Conservation (phyloP, 805 yeast species). For the Crinitomyces ghanaensis region DNA sequence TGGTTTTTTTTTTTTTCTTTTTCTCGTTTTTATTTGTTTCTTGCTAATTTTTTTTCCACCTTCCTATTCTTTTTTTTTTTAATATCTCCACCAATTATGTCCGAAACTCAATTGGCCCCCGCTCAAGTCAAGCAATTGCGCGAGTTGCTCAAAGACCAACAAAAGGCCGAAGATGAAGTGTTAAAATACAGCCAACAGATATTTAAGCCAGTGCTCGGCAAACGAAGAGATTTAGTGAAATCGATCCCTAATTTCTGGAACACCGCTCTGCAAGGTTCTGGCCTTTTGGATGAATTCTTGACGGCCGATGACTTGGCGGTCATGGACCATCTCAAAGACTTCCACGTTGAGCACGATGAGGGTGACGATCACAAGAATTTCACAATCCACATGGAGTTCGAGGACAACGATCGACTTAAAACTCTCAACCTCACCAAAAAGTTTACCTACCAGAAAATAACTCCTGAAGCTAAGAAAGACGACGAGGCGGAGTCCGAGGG, state of each 20-base stretch:
- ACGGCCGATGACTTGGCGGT: conserved; percentile 52
- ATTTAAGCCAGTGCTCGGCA: conserved; percentile 45
- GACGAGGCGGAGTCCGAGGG: conserved; percentile 27
- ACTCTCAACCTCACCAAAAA: conserved; percentile 49
- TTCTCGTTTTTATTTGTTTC: too few species aligned
- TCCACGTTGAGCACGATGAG: conserved; percentile 41
- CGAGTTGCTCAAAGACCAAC: too few species aligned
- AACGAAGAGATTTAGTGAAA: conserved; percentile 42
- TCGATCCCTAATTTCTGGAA: conserved; percentile 78
- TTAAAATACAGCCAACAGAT: conserved; percentile 19
- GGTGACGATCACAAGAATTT: conserved; percentile 46
- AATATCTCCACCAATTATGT: too few species aligned
- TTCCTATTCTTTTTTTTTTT: too few species aligned
- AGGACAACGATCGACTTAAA: conserved; percentile 38
- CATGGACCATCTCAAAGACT: conserved; percentile 53
- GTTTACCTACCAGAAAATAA: conserved; percentile 31
- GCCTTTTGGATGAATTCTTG: conserved; percentile 63
- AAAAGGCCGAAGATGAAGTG: too few species aligned
- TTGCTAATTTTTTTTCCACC: too few species aligned
- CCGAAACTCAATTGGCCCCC: too few species aligned
- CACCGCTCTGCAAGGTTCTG: conserved; percentile 70
- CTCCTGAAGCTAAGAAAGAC: conserved; percentile 9
- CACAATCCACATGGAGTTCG: conserved; percentile 48
- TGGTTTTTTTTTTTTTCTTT: too few species aligned
- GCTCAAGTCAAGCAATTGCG: too few species aligned